Evolutionary conservation across 345 rosid genomes (phyloP), one percentile per base, ranked within the genome.

Genomic region (Linum lewisii): DNA sequence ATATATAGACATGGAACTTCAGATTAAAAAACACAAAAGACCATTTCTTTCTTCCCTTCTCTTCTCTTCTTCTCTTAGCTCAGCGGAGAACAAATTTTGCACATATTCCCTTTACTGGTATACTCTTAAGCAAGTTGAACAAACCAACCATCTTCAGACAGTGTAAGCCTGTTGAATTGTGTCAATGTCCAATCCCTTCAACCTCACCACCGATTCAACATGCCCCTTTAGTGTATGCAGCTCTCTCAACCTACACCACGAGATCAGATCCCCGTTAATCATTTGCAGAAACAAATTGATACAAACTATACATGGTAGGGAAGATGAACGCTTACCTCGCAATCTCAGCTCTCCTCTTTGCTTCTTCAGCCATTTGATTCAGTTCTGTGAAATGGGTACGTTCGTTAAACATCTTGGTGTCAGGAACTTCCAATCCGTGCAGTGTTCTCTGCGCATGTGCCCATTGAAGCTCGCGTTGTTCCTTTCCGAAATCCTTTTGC

Each of bases 151-250:
- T n/a, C n/a, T 64, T 77, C 73, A 89, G 72, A 93, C 95, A 0
- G 99, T 89, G 83, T 93, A 89, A 2, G 97, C 83, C 77, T 93
- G 99, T 71, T 82, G 99, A 60, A 93, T 93, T n/a, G 97, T 89
- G 75, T 87, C 94, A 37, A 87, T 93, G 79, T 93, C 99, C 0
- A 93, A 85, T 24, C 95, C 95, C 78, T 93, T 93, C 70, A 89
- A 61, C 72, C 91, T 85, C 68, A 89, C 94, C 58, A 89, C 99
- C 3, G 97, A 93, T 77, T 93, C 99, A 7, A 93, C 97, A 15
- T 89, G 97, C 65, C 99, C 99, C 73, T 93, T 93, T 53, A 87
- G 85, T 4, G 95, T 93, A 73, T 82, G 89, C 29, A 93, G 95
- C 71, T 93, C 99, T 69, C 95, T 82, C 79, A 89, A 66, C 84